A percentile compares a stretch with the other conserved stretches of the same genome.
Evolutionary conservation across 169 alveolate genomes (phyloP).

Genomic region (Perkinsus chesapeaki): DNA sequence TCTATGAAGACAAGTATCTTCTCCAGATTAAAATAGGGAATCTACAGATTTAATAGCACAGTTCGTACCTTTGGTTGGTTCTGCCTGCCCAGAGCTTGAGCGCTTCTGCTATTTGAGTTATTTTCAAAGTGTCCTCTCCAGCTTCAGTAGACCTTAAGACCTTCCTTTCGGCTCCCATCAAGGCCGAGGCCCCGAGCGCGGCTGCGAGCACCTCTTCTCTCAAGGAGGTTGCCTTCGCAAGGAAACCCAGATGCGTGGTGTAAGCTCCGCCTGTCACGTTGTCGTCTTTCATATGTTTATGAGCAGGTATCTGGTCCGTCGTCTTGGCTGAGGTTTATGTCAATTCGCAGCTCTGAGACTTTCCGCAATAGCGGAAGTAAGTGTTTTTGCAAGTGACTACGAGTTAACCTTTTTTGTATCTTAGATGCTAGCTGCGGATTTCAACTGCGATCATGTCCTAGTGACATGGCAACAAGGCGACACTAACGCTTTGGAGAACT

Average conservation of each 20-base stretch:
- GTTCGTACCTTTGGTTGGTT: too few species aligned
- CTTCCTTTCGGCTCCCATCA: background rate
- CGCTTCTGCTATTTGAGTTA: too few species aligned
- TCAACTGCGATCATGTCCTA: background rate
- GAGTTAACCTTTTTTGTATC: background rate
- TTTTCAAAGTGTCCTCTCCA: background rate
- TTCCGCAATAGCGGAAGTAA: background rate
- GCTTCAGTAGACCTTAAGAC: background rate
- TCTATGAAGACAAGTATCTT: too few species aligned
- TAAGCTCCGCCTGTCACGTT: background rate
- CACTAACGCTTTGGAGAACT: background rate
- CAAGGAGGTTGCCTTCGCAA: background rate
- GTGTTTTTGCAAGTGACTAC: background rate
- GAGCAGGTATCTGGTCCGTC: background rate
- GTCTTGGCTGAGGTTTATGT: constrained; percentile 1
- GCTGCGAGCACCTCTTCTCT: background rate
- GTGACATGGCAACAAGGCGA: background rate
- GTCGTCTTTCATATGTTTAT: background rate
- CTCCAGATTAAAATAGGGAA: too few species aligned
- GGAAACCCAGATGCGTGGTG: background rate
- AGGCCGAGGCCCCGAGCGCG: background rate
- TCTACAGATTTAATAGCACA: too few species aligned
- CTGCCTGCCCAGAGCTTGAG: too few species aligned
- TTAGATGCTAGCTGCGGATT: background rate
- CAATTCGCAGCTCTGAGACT: background rate